Evolutionary conservation across 306 rosid species (phyloP).

Genomic region (Inga laurina): DNA sequence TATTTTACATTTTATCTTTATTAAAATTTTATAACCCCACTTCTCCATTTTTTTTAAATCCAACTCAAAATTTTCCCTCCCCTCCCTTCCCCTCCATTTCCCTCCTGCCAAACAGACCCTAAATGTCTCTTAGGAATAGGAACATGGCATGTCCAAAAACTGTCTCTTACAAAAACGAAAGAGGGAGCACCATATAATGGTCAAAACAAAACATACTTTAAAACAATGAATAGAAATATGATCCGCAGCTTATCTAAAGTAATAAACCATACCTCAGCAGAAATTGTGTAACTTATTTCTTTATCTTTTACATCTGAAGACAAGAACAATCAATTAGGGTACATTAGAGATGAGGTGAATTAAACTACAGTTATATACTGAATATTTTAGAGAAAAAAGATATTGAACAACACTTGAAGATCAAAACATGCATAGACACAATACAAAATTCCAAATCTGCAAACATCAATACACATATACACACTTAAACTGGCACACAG

Average conservation of each 20-base stretch:
- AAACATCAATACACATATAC: not conserved
- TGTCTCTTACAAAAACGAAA: too few relatives aligned
- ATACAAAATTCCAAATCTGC: not conserved
- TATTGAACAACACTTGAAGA: not conserved
- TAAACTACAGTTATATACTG: not conserved
- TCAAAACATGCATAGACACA: slow-evolving; percentile 10
- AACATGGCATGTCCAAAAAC: too few relatives aligned
- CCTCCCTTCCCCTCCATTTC: too few relatives aligned
- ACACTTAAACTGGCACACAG: not conserved
- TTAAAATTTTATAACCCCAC: too few relatives aligned
- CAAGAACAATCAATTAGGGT: not conserved
- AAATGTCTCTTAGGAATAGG: too few relatives aligned
- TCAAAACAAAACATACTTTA: not conserved
- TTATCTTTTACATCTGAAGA: slow-evolving; percentile 37
- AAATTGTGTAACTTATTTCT: slow-evolving; percentile 41
- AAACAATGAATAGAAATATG: not conserved
- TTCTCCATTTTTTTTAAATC: too few relatives aligned
- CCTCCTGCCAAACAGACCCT: too few relatives aligned
- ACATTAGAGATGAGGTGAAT: not conserved
- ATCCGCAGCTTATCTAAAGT: slow-evolving; percentile 1
- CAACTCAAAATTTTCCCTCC: too few relatives aligned
- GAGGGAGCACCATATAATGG: not conserved
- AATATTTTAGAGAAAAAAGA: not conserved
- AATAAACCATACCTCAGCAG: slow-evolving; percentile 40
- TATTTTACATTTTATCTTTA: too few relatives aligned